phyloP scores from a whole-genome alignment of 192 early-diverging fungal species.

The Gorgonomyces haynaldii region DNA sequence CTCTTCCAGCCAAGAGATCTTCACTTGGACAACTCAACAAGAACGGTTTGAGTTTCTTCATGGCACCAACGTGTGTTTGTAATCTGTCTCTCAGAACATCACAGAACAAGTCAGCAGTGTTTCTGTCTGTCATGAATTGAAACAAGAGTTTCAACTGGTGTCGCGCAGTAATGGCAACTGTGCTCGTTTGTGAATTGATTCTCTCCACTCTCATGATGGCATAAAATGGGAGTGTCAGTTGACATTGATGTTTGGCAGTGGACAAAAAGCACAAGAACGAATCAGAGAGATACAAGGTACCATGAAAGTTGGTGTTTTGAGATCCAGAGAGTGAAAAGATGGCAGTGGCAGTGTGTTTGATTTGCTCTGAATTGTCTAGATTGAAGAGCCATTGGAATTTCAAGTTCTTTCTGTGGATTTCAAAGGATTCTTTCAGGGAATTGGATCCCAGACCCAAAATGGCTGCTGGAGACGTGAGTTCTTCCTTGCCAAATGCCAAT shows the following conservation, averaged over 20 bases:
- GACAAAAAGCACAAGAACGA: constrained; percentile 79
- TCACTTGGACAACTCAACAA: constrained; percentile 74
- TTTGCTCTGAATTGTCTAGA: constrained; percentile 61
- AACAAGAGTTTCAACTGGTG: constrained; percentile 85
- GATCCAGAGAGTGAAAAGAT: constrained; percentile 46
- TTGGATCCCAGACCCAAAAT: constrained; percentile 25
- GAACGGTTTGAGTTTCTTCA: constrained; percentile 72
- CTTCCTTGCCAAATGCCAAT: constrained; percentile 20
- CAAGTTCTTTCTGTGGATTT: constrained; percentile 64
- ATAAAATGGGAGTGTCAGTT: constrained; percentile 73
- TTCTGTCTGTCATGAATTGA: constrained; percentile 56
- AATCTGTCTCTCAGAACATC: constrained; percentile 57
- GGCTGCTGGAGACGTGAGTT: constrained; percentile 1
- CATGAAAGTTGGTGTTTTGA: constrained; percentile 34
- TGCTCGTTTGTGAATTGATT: constrained; percentile 54
- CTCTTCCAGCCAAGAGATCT: constrained; percentile 48
- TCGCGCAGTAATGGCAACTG: constrained; percentile 77
- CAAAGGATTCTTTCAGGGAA: constrained; percentile 37
- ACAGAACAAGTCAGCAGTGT: constrained; percentile 72
- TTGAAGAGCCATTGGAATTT: constrained; percentile 66
- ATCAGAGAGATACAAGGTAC: constrained; percentile 74
- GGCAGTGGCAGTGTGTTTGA: constrained; percentile 54
- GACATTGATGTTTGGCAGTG: constrained; percentile 53
- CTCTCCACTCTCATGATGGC: constrained; percentile 87
- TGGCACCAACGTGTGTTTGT: constrained; percentile 53